phyloP scores from a whole-genome alignment of 768 basidiomycete species.

The Epithele typhae region DNA sequence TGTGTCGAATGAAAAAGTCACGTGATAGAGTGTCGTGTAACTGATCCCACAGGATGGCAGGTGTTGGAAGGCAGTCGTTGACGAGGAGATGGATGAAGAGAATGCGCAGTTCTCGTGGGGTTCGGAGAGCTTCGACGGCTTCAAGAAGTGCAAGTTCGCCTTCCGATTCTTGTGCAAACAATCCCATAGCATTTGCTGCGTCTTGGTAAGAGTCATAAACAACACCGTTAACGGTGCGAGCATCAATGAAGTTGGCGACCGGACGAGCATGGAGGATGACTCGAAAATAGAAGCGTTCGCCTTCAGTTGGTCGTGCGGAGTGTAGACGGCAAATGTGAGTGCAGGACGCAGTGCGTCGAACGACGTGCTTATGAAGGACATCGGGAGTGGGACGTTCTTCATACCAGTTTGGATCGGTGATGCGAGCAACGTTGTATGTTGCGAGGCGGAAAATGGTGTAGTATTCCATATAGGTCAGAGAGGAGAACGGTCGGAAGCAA shows the following conservation, averaged over 20 bases:
- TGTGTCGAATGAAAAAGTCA: no score
- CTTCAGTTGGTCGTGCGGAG: conserved; percentile 21
- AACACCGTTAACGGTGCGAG: conserved; percentile 3
- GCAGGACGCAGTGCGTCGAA: conserved; percentile 1
- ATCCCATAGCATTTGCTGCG: conserved; percentile 14
- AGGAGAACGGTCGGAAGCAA: conserved; percentile 1
- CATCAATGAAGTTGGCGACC: conserved; percentile 14
- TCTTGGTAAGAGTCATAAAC: conserved; percentile 16
- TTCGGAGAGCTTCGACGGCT: conserved; percentile 2
- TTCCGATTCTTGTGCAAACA: conserved; percentile 24
- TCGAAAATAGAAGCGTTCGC: conserved; percentile 33
- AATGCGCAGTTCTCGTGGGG: conserved; percentile 31
- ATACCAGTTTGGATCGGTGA: conserved; percentile 2
- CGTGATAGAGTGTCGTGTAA: no score
- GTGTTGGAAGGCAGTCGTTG: conserved; percentile 24
- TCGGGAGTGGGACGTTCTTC: conserved; percentile 1
- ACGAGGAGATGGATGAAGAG: conserved; percentile 32
- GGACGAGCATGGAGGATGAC: conserved; percentile 21
- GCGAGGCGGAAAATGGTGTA: conserved; percentile 14
- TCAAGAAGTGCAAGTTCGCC: neutral
- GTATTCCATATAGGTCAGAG: conserved; percentile 17
- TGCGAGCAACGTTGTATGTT: conserved; percentile 1
- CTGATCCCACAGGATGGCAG: conserved; percentile 9
- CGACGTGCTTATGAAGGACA: conserved; percentile 16
- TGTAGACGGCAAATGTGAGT: conserved; percentile 24